phyloP scores from a whole-genome alignment of 305 asterid genomes.

The Ilex paraguariensis region DNA sequence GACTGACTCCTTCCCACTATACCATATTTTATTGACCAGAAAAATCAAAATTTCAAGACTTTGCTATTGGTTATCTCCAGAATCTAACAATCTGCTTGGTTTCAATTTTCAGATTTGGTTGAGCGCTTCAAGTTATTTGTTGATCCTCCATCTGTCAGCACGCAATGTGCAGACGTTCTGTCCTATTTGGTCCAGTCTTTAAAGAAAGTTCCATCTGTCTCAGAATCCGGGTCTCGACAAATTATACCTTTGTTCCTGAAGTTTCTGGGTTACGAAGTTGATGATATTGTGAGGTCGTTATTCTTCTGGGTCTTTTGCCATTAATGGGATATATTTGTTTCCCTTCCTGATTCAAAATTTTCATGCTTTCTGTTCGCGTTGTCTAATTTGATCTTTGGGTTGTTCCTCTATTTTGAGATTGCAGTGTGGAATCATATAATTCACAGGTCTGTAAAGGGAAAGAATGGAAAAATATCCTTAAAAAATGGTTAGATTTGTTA shows the following conservation, averaged over 20 bases:
- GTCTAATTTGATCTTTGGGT: slow-evolving; percentile 1
- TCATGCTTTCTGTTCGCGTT: slow-evolving; percentile 3
- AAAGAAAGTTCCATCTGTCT: slow-evolving; percentile 63
- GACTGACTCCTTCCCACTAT: no score
- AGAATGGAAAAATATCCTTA: slow-evolving; percentile 71
- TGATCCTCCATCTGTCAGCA: slow-evolving; percentile 42
- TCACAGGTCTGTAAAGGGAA: slow-evolving; percentile 47
- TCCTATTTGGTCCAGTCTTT: slow-evolving; percentile 65
- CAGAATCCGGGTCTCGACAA: slow-evolving; percentile 71
- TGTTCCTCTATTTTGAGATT: slow-evolving; percentile 19
- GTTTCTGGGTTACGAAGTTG: slow-evolving; percentile 67
- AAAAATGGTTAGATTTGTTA: slow-evolving; percentile 83
- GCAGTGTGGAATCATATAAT: slow-evolving; percentile 48
- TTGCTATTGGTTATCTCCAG: no score
- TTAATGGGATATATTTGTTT: not conserved
- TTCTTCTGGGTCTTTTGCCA: slow-evolving; percentile 2
- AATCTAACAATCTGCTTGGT: not conserved
- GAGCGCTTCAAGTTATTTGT: slow-evolving; percentile 47
- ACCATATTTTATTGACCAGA: no score
- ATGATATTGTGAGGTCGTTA: slow-evolving; percentile 48
- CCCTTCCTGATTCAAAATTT: no score
- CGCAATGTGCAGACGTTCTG: slow-evolving; percentile 49
- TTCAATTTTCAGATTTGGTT: slow-evolving; percentile 57
- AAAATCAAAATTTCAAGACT: no score
- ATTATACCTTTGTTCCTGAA: slow-evolving; percentile 74